These are phyloP conservation scores for Marasmius tenuissimus DNA, from an alignment of 1,284 basidiomycete genomes.

Conservation along the genomic window DNA sequence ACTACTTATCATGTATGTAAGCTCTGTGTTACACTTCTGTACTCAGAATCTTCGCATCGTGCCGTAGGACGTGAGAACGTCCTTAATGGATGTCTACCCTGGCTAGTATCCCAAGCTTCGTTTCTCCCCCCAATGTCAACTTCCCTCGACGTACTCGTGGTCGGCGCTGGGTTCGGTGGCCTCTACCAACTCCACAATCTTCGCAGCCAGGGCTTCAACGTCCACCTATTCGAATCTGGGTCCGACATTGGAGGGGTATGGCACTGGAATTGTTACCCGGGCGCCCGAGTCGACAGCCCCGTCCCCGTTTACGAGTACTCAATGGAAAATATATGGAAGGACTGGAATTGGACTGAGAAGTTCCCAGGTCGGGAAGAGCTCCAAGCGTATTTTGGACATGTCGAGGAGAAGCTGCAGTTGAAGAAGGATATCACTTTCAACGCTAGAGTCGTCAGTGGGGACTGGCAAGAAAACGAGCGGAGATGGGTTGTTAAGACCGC, in stretches of 20 bases:
- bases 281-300: not conserved
- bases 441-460: conserved; percentile 19
- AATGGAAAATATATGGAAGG: conserved; percentile 23
- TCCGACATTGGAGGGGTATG: not conserved
- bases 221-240: not conserved
- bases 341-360: conserved; percentile 21
- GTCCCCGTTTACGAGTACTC: conserved; percentile 23
- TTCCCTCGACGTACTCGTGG: not conserved
- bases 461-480: conserved; percentile 16
- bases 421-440: conserved; percentile 21
- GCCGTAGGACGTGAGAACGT: too few species aligned
- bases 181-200: not conserved
- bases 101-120: too few species aligned
- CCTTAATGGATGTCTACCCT: too few species aligned
- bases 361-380: conserved; percentile 21
- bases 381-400: conserved; percentile 19
- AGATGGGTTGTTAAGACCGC: conserved; percentile 21
- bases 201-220: not conserved
- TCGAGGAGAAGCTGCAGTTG: conserved; percentile 22
- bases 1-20: too few species aligned
- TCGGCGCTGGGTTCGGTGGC: not conserved
- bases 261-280: not conserved
- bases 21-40: too few species aligned
- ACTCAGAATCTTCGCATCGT: too few species aligned
- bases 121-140: too few species aligned